Conservation (phyloP, 768 basidiomycete species). For the Ramaria rubella region DNA sequence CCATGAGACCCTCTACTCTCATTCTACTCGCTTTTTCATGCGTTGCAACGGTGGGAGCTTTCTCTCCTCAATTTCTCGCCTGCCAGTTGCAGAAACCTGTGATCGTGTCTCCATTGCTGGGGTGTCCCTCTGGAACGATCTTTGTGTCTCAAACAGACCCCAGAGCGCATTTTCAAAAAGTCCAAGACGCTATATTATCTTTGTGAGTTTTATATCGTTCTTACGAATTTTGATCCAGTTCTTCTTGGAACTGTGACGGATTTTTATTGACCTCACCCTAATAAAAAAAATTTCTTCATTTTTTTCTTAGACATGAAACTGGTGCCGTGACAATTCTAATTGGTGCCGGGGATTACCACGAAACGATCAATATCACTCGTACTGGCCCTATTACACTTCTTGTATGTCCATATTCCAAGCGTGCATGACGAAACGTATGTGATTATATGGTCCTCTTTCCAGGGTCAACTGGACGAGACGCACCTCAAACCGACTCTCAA, state of each 20-base stretch:
- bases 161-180: conserved; percentile 38
- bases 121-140: conserved; percentile 53
- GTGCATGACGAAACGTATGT: not conserved
- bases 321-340: conserved; percentile 45
- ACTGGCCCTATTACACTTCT: conserved; percentile 49
- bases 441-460: not conserved
- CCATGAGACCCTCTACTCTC: not conserved
- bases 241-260: not conserved
- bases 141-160: conserved; percentile 48
- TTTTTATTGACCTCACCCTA: not conserved
- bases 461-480: conserved; percentile 44
- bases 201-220: conserved; percentile 32
- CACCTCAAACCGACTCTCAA: conserved; percentile 26
- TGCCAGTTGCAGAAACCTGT: conserved; percentile 49
- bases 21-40: not conserved
- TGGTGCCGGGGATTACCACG: conserved; percentile 52
- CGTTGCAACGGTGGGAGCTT: conserved; percentile 15
- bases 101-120: conserved; percentile 36
- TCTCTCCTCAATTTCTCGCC: conserved; percentile 40
- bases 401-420: conserved; percentile 26
- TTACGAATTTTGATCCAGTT: not conserved
- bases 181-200: conserved; percentile 52
- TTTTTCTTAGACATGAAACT: conserved; percentile 31
- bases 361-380: conserved; percentile 52
- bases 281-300: not conserved